These are phyloP conservation scores for Yamadazyma laniorum DNA, from an alignment of 805 yeast species.

Conservation along the genomic window DNA sequence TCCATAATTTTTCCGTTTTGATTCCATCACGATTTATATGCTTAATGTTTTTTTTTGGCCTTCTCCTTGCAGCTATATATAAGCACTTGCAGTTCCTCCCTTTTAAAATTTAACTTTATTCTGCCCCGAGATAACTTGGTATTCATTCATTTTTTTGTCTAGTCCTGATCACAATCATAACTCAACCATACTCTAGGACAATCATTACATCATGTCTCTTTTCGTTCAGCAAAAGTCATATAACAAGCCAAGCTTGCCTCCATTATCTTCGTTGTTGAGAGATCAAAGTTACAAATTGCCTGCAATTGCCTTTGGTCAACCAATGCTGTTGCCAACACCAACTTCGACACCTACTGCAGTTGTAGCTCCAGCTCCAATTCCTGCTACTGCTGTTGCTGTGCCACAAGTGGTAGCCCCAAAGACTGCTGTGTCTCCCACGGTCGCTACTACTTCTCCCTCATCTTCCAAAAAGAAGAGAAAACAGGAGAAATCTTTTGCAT, in stretches of 20 bases:
- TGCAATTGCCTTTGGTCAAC: conserved; percentile 9
- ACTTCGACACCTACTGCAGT: conserved; percentile 1
- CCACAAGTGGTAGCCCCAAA: background rate
- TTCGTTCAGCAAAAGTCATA: conserved; percentile 34
- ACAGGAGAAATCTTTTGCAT: conserved; percentile 58
- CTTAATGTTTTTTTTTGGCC: background rate
- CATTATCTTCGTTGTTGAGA: conserved; percentile 35
- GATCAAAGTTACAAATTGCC: conserved; percentile 14
- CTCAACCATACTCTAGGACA: no score
- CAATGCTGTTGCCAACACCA: conserved; percentile 7
- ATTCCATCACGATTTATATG: conserved; percentile 7
- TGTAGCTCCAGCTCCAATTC: conserved; percentile 2
- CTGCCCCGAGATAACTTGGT: no score
- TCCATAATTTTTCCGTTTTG: conserved; percentile 4
- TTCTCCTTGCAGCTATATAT: background rate
- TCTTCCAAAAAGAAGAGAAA: conserved; percentile 14
- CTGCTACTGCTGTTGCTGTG: background rate
- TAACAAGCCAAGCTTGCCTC: conserved; percentile 36
- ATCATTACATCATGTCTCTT: conserved; percentile 9
- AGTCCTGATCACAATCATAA: no score
- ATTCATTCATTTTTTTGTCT: no score
- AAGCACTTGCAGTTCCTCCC: conserved; percentile 2
- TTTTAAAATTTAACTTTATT: background rate
- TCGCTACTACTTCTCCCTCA: conserved; percentile 5
- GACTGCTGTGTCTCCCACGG: conserved; percentile 1